Conservation (phyloP, 768 basidiomycete species). For the Nidula microcarpa region DNA sequence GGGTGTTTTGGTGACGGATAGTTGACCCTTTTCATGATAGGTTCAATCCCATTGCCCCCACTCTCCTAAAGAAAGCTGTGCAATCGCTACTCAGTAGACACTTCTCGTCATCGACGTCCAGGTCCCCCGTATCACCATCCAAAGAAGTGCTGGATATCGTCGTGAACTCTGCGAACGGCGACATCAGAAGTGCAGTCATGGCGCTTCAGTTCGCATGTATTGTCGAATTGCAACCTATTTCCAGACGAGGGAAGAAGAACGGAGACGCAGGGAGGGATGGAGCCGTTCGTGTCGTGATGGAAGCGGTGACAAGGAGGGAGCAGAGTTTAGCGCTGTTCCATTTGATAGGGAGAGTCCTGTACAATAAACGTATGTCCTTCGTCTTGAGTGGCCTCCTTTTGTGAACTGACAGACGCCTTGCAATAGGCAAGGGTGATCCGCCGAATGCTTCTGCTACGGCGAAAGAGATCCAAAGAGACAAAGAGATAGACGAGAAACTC, state of each 20-base stretch:
- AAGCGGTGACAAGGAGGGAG: constrained; percentile 79
- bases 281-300: constrained; percentile 41
- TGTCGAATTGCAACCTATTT: constrained; percentile 25
- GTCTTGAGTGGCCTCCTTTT: neutral
- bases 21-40: constrained; percentile 31
- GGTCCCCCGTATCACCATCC: constrained; percentile 36
- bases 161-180: constrained; percentile 80
- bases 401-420: neutral
- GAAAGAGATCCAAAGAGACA: constrained; percentile 63
- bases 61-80: constrained; percentile 78
- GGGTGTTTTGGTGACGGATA: neutral
- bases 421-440: constrained; percentile 72
- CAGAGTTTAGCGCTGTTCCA: constrained; percentile 89
- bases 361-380: constrained; percentile 79
- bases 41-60: constrained; percentile 90
- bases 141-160: constrained; percentile 73
- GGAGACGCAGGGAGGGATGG: constrained; percentile 18
- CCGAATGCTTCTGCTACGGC: constrained; percentile 49
- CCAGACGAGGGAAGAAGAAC: constrained; percentile 21
- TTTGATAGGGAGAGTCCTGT: constrained; percentile 87
- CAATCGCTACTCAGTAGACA: constrained; percentile 51
- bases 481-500: constrained; percentile 50
- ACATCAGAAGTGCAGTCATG: constrained; percentile 93
- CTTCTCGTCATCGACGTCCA: constrained; percentile 28
- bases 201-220: constrained; percentile 83